Conservation (phyloP, 2,329 filamentous ascomycete species). For the Fusarium cyanostomum region DNA sequence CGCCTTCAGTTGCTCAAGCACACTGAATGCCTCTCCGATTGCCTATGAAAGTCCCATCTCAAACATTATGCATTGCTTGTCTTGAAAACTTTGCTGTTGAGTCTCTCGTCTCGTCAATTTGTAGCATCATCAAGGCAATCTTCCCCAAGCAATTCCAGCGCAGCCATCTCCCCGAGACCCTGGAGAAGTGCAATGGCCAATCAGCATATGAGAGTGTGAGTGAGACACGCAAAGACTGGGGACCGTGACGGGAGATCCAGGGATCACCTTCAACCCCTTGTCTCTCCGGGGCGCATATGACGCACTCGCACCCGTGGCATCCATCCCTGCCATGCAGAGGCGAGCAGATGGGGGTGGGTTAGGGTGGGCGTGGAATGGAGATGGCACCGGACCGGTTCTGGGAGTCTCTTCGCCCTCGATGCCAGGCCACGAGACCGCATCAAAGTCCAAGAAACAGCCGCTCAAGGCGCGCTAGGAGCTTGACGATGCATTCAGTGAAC, state of each 20-base stretch:
- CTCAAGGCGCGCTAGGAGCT: slow-evolving; percentile 26
- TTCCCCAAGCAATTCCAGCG: slow-evolving; percentile 30
- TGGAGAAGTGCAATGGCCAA: slow-evolving; percentile 27
- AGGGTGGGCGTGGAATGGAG: slow-evolving; percentile 33
- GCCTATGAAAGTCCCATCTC: too few relatives aligned
- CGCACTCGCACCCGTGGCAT: slow-evolving; percentile 41
- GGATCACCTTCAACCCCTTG: slow-evolving; percentile 33
- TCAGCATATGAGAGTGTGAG: slow-evolving; percentile 32
- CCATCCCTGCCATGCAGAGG: slow-evolving; percentile 36
- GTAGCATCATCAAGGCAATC: background rate
- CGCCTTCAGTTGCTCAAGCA: slow-evolving; percentile 8
- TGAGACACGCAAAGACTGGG: slow-evolving; percentile 33
- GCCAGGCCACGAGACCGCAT: slow-evolving; percentile 22
- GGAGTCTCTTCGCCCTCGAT: slow-evolving; percentile 22
- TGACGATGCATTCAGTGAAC: slow-evolving; percentile 1
- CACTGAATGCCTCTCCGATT: too few relatives aligned
- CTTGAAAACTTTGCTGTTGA: background rate
- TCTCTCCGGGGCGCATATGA: slow-evolving; percentile 43
- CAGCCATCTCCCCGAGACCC: slow-evolving; percentile 26
- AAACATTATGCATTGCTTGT: background rate
- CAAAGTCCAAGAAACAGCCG: slow-evolving; percentile 27
- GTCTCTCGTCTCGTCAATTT: slow-evolving; percentile 2
- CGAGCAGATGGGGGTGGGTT: slow-evolving; percentile 31
- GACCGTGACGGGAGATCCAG: slow-evolving; percentile 33
- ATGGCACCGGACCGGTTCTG: slow-evolving; percentile 37